Base-by-base conservation (phyloP, 164 flowering plant species). In the Aristolochia contorta region DNA sequence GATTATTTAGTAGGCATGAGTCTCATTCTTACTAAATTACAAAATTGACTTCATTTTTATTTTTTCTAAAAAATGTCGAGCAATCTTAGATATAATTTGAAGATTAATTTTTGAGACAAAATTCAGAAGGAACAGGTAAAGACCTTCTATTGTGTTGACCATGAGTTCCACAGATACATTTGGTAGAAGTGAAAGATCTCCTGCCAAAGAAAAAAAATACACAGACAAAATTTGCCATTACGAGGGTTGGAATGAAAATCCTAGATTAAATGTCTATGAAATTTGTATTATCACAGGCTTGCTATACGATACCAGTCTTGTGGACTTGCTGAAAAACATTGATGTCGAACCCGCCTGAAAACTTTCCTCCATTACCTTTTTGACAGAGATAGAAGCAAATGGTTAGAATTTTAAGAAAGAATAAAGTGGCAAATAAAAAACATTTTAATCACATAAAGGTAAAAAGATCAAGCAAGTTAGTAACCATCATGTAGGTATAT, bases 261-360 rank as follows among this genome's bases (percentile, higher is more conserved):
- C 37, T 16, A 0, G 10, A 27, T 12, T 30, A 19, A 19, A 19
- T 24, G n/a, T 30, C 10, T 49, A 21, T n/a, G 55, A 19, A 61
- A 53, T 45, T 10, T n/a, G 45, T 32, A 30, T 18, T 20, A 25
- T 23, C 19, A 32, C 0, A 22, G 50, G 6, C 20, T 19, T 22
- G 23, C 41, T 24, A 1, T 19, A 30, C 1, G 63, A 41, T 80
- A 90, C 97, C 97, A 59, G 73, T 80, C 68, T 63, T 62, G 57
- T 90, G 97, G 73, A 85, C 72, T 16, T 33, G 60, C 79, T 76
- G 63, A 57, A 90, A 80, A 62, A 85, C 94, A 67, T 69, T 81
- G 67, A 87, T 90, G 71, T 90, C 97, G 54, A 90, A 87, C 30
- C 97, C 97, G 64, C 89, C 95, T 57, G 89, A 90, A 70, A 90